Base-by-base conservation (phyloP, 2,329 filamentous ascomycete genomes). In the Paecilomyces formosus region DNA sequence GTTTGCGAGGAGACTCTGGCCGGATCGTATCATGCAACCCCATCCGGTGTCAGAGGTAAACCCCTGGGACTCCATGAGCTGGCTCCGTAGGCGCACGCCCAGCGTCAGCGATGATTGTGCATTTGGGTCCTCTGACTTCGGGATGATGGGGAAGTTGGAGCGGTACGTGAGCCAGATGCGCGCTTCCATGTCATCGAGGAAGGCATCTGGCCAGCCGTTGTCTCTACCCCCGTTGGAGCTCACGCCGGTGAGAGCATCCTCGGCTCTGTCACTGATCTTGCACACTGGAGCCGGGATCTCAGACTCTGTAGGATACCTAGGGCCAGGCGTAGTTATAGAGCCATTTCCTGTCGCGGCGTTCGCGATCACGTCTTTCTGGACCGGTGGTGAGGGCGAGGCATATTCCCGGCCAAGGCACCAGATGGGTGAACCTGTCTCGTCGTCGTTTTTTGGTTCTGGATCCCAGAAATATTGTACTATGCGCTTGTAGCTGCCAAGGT, bases 21-120 rank as follows among this genome's bases (percentile, higher is more conserved):
- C 94, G 5, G 93, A 97, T 60, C 94, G 82, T 66, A 99, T 97
- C 94, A 99, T 99, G 70, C 94, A 99, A 0, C 94, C 94, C 92
- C 95, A 99, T 55, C 94, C 94, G 9, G 90, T 92, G 72, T 99
- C 94, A 1, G 91, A 93, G 11, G 90, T 89, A 74, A 97, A 99
- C 3, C 90, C 92, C 26, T 82, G 81, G 58, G 90, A 85, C 54
- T 96, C 90, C 11, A 85, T 82, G 5, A 97, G 78, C 68, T 91
- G 88, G 57, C 82, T 92, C 68, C 92, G 89, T 65, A 97, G 79
- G 55, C 92, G 87, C 74, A 96, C 93, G 1, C 90, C 81, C 59
- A 97, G 84, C 3, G 90, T 95, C 78, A 97, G 85, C 7, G 85
- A 80, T 3, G 87, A 81, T 0, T 80, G 72, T 13, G 90, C 88